Evolutionary conservation across 2,329 filamentous ascomycete species (phyloP).

Genomic region (Colletotrichum endophyticum): DNA sequence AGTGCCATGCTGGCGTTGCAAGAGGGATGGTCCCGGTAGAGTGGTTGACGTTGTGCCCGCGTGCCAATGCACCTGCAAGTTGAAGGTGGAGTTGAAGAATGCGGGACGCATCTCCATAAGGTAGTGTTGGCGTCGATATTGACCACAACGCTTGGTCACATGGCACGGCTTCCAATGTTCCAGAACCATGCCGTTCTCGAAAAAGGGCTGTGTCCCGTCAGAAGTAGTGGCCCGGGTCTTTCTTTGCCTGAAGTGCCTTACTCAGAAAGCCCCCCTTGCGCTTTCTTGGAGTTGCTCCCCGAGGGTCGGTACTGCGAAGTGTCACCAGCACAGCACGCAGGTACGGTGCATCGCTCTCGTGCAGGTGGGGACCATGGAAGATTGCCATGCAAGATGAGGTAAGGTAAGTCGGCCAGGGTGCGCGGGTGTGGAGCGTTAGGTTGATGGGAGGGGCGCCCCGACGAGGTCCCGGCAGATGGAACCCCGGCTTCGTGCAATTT

Average conservation of each 20-base stretch:
- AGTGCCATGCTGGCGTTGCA: not conserved
- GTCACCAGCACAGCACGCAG: not conserved
- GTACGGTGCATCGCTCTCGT: not conserved
- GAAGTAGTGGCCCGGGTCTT: not conserved
- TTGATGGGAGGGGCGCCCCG: not conserved
- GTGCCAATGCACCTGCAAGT: not conserved
- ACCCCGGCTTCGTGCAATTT: not conserved
- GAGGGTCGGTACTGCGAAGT: not conserved
- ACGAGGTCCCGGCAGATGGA: not conserved
- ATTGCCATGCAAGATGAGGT: slow-evolving; percentile 11
- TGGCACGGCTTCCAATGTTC: not conserved
- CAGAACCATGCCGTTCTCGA: not conserved
- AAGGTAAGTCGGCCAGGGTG: not conserved
- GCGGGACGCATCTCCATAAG: not conserved
- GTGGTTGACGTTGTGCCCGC: not conserved
- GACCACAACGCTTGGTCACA: not conserved
- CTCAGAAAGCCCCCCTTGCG: not conserved
- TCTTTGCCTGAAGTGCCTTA: not conserved
- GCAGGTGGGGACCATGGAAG: not conserved
- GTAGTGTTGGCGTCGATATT: not conserved
- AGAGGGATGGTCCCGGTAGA: not conserved
- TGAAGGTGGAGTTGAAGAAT: not conserved
- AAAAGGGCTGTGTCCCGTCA: not conserved
- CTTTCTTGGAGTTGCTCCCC: not conserved
- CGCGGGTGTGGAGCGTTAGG: not conserved